Percentiles rank a stretch among this genome's conserved stretches.
Conservation (phyloP, 179 eudicot genomes). For the Vitellaria paradoxa region DNA sequence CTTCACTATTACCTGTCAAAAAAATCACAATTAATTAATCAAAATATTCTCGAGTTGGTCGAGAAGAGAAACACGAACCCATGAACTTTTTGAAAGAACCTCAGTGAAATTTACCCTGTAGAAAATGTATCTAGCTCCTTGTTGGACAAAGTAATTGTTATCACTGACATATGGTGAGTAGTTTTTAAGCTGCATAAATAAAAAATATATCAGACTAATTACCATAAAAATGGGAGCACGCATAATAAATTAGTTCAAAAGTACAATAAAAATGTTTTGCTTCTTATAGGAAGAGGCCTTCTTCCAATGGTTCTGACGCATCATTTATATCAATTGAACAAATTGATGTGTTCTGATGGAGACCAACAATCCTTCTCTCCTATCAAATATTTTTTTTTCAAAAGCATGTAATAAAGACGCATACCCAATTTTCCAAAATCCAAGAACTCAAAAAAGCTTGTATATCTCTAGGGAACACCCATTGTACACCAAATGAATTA, state of each 20-base stretch:
- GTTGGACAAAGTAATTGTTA: constrained; percentile 67
- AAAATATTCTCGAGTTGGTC: background rate
- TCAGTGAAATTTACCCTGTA: constrained; percentile 32
- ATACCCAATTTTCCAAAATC: no score
- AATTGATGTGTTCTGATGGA: constrained; percentile 70
- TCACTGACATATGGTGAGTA: constrained; percentile 79
- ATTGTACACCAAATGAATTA: no score
- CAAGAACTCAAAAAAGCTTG: no score
- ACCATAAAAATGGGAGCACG: background rate
- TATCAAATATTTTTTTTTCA: background rate
- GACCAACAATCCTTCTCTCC: constrained; percentile 75
- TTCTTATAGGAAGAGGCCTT: constrained; percentile 82
- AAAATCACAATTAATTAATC: background rate
- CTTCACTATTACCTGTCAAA: no score
- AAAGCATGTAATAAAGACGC: constrained; percentile 13
- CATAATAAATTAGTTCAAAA: background rate
- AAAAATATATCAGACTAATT: background rate
- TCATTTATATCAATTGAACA: constrained; percentile 85
- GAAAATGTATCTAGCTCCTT: constrained; percentile 54
- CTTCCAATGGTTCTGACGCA: constrained; percentile 86
- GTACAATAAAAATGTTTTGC: constrained; percentile 1
- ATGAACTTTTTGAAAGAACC: background rate
- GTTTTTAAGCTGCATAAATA: constrained; percentile 60
- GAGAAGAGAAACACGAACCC: background rate
- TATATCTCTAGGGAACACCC: no score